phyloP scores from a whole-genome alignment of 805 yeast species.

The Lipomyces japonicus region DNA sequence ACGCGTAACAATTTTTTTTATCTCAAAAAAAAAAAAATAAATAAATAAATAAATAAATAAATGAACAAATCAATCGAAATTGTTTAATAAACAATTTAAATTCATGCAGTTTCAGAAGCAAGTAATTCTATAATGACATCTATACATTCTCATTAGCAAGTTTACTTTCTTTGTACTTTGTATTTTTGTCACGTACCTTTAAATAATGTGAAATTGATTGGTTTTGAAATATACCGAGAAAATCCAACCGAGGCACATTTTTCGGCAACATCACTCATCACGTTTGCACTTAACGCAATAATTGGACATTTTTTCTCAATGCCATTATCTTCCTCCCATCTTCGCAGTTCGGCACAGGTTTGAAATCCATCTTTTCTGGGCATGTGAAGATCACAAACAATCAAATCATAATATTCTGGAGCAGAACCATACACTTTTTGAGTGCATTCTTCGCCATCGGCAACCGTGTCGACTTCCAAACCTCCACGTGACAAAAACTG shows the following conservation, averaged over 20 bases:
- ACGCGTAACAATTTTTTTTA: too few species aligned
- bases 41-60: neutral
- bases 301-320: slow-evolving; percentile 31
- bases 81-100: slow-evolving; percentile 1
- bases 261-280: slow-evolving; percentile 37
- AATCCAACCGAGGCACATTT: slow-evolving; percentile 35
- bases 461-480: slow-evolving; percentile 33
- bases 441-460: slow-evolving; percentile 37
- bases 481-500: slow-evolving; percentile 35
- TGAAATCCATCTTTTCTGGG: slow-evolving; percentile 39
- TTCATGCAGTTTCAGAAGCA: neutral
- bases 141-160: neutral
- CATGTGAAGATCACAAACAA: slow-evolving; percentile 38
- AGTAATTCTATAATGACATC: slow-evolving; percentile 16
- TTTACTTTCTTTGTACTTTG: neutral
- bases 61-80: neutral
- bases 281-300: slow-evolving; percentile 38
- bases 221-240: slow-evolving; percentile 36
- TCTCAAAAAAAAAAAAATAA: too few species aligned
- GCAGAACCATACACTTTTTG: slow-evolving; percentile 26
- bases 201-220: slow-evolving; percentile 34
- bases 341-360: slow-evolving; percentile 36
- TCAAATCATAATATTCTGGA: slow-evolving; percentile 32
- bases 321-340: slow-evolving; percentile 32
- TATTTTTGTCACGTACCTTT: slow-evolving; percentile 26